Evolutionary conservation across 768 basidiomycete genomes (phyloP), one percentile per base, ranked within the genome.

Genomic region (Leccinum subtestaceum): DNA sequence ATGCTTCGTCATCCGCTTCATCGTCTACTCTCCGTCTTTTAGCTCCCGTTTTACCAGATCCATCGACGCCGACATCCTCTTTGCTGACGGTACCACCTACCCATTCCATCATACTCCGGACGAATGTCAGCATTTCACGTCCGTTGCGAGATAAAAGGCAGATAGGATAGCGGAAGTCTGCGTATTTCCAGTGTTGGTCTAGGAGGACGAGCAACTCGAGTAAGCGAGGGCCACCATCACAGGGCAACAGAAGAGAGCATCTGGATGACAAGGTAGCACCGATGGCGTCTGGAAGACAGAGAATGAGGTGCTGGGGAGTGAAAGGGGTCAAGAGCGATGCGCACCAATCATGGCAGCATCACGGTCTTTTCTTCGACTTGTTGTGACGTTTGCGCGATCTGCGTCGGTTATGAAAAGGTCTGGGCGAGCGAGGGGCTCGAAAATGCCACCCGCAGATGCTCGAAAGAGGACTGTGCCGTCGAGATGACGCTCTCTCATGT

Each of bases 21-120:
- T 89, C 86, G 53, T 87, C 87, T 6, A 80, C 77, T 60, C 86
- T 76, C 62, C 84, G 81, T 58, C 78, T 76, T 54, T 78, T 76
- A 45, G 82, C 79, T 40, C 81, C 79, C 19, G 79, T 80, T 49
- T 80, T 79, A 32, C 81, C 78, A 27, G 79, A 80, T 7, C 82
- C 85, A 31, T 91, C 89, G 70, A 91, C 92, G 2, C 92, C 89
- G 1, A 92, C 89, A 61, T 96, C 94, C 66, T 95, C 93, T 68
- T 93, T 93, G 65, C 88, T 92, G 55, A 97, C 87, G 13, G 92
- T 94, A 1, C 97, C 96, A 10, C 97, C 97, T 62, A 99, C 85
- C 94, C 95, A 98, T 71, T 98, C 97, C 84, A 97, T 96, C 91
- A 98, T 89, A 78, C 92, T 95, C 59, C 95, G 78, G 27, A 97